Evolutionary conservation across 495 filamentous ascomycete genomes (phyloP).

Genomic region (Tuber indicum): DNA sequence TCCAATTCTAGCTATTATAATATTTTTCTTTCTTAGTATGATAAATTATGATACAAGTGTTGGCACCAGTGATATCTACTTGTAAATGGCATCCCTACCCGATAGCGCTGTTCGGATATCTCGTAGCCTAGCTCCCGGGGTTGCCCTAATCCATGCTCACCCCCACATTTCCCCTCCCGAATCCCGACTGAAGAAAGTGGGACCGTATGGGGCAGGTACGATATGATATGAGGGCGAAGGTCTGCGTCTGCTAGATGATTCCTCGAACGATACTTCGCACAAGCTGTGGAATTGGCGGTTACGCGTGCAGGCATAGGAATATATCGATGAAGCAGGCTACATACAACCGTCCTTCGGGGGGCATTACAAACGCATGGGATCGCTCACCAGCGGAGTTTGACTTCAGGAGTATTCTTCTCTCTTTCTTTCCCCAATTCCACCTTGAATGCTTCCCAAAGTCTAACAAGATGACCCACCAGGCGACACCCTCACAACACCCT

Average conservation of each 20-base stretch:
- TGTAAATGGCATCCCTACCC: neutral
- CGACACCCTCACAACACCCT: slow-evolving; percentile 85
- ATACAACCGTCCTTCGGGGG: neutral
- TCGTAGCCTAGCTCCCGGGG: neutral
- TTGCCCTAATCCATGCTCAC: neutral
- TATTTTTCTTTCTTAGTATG: too few relatives aligned
- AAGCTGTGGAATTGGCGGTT: neutral
- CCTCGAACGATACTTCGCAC: neutral
- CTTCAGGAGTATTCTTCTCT: slow-evolving; percentile 40
- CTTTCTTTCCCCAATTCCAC: neutral
- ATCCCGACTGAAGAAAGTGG: neutral
- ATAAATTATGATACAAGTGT: too few relatives aligned
- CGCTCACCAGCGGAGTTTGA: slow-evolving; percentile 56
- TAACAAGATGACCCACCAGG: slow-evolving; percentile 42
- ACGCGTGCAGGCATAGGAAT: neutral
- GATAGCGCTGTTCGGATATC: neutral
- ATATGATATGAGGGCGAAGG: neutral
- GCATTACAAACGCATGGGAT: slow-evolving; percentile 22
- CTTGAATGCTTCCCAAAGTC: neutral
- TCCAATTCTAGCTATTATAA: neutral
- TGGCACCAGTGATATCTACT: neutral
- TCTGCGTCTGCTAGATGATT: neutral
- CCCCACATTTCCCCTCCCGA: neutral
- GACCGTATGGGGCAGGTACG: neutral
- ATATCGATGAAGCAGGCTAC: neutral